Percentiles rank a stretch among this genome's conserved stretches.
Evolutionary conservation across 1,139 yeast genomes (phyloP).

Genomic region (Debaryomyces fabryi): DNA sequence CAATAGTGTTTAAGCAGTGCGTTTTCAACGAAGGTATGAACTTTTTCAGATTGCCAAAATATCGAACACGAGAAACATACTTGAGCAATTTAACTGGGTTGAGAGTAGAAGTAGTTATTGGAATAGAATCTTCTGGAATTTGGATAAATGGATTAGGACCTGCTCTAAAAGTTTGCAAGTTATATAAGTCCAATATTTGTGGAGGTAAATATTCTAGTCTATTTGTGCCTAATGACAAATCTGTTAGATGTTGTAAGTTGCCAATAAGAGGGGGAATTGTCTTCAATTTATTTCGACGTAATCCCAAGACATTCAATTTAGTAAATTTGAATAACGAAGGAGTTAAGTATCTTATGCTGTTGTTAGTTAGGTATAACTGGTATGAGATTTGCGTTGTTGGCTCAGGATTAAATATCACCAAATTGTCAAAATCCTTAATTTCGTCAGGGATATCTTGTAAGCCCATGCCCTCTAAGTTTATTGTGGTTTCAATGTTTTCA

Average conservation of each 20-base stretch:
- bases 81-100: constrained; percentile 14
- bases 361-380: constrained; percentile 44
- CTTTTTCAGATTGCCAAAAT: constrained; percentile 14
- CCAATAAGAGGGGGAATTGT: constrained; percentile 41
- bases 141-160: constrained; percentile 48
- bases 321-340: constrained; percentile 46
- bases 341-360: constrained; percentile 33
- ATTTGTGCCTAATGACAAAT: constrained; percentile 44
- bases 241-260: constrained; percentile 35
- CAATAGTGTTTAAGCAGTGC: constrained; percentile 38
- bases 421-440: constrained; percentile 45
- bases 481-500: constrained; percentile 39
- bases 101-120: constrained; percentile 17
- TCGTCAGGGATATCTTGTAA: constrained; percentile 46
- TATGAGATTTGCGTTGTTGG: constrained; percentile 27
- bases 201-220: constrained; percentile 38
- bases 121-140: constrained; percentile 33
- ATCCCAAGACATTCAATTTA: constrained; percentile 44
- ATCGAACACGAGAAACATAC: constrained; percentile 30
- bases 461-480: constrained; percentile 41
- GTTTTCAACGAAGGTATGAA: constrained; percentile 36
- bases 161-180: constrained; percentile 37
- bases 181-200: constrained; percentile 36
- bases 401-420: constrained; percentile 40
- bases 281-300: constrained; percentile 41